Percentiles rank a stretch among this genome's conserved stretches.
These are phyloP conservation scores for Pogostemon cablin DNA, from an alignment of 257 asterid species.

Conservation along the genomic window DNA sequence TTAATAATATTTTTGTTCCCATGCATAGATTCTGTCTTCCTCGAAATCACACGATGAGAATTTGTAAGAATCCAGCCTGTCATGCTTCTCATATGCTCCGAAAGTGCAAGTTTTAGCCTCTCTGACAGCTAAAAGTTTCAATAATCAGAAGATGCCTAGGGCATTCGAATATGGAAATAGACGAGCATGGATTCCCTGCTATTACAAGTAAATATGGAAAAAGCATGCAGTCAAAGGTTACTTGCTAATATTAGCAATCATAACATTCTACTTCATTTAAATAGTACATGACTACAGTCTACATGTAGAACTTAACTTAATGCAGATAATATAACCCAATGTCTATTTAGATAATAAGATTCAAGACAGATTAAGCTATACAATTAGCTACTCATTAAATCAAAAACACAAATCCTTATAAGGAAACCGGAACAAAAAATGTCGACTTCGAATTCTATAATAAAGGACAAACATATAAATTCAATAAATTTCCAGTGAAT, in stretches of 20 bases:
- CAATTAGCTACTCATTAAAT: constrained; percentile 9
- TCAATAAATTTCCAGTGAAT: not conserved
- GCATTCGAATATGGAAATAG: constrained; percentile 18
- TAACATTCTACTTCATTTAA: constrained; percentile 4
- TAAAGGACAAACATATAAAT: not conserved
- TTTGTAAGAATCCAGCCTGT: constrained; percentile 51
- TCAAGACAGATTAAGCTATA: not conserved
- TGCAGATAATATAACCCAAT: not conserved
- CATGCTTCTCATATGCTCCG: constrained; percentile 51
- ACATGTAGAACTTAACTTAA: not conserved
- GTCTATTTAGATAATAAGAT: not conserved
- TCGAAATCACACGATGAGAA: constrained; percentile 35
- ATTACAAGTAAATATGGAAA: constrained; percentile 15
- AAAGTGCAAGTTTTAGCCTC: constrained; percentile 50
- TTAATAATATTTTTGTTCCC: constrained; percentile 29
- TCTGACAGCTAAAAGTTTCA: constrained; percentile 56
- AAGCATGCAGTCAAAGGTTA: constrained; percentile 15
- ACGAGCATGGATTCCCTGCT: not conserved
- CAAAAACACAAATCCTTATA: not conserved
- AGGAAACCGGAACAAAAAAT: not conserved
- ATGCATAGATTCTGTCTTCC: constrained; percentile 36
- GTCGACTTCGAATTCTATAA: not conserved
- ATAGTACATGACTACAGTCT: not conserved
- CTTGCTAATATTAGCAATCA: constrained; percentile 17
- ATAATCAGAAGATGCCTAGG: constrained; percentile 36